phyloP scores from a whole-genome alignment of 495 filamentous ascomycete genomes.

The Hypomontagnella monticulosa region DNA sequence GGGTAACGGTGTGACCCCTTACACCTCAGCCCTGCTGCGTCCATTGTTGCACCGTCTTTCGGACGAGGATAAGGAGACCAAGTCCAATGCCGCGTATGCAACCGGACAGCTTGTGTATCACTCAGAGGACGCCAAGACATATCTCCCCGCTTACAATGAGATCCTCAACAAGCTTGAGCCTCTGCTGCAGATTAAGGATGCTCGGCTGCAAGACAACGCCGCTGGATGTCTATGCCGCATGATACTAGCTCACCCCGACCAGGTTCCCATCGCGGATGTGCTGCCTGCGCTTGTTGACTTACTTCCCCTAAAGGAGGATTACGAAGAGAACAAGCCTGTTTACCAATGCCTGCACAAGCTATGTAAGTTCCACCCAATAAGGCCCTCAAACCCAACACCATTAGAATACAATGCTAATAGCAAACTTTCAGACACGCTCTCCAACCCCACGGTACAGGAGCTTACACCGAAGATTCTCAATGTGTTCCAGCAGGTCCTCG shows the following conservation, averaged over 20 bases:
- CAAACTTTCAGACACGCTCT: constrained; percentile 67
- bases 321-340: constrained; percentile 93
- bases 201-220: constrained; percentile 89
- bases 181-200: constrained; percentile 76
- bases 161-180: constrained; percentile 87
- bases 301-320: constrained; percentile 92
- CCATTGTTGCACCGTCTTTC: constrained; percentile 85
- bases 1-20: constrained; percentile 77
- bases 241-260: constrained; percentile 83
- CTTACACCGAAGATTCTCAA: constrained; percentile 82
- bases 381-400: neutral
- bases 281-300: constrained; percentile 81
- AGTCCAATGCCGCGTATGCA: constrained; percentile 93
- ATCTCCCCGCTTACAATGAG: constrained; percentile 75
- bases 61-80: constrained; percentile 91
- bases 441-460: constrained; percentile 74
- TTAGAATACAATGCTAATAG: constrained; percentile 25
- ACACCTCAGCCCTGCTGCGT: constrained; percentile 78
- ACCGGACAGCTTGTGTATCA: constrained; percentile 83
- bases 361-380: constrained; percentile 74
- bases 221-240: constrained; percentile 92
- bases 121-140: constrained; percentile 74
- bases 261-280: constrained; percentile 80
- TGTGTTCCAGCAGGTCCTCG: constrained; percentile 82
- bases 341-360: constrained; percentile 87